Base-by-base conservation (phyloP, 139 green algal species). In the Ulvella scutata region DNA sequence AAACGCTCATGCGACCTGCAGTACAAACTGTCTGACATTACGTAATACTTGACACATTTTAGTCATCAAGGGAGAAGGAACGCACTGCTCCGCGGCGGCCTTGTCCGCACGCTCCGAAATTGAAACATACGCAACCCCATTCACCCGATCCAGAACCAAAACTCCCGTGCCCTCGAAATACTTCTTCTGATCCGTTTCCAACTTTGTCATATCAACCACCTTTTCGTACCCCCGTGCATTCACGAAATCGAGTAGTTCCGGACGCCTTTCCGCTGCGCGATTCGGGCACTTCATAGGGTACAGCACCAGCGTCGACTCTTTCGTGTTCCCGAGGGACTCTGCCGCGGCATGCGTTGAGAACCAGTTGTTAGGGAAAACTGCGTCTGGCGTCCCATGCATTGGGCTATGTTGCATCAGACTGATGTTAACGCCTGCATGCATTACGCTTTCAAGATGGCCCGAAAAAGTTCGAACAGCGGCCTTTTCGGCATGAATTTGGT, bases 331-430 rank as follows among this genome's bases (percentile, higher is more conserved):
- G 4, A 76, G 38, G 6, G 82, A 67, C 74, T 87, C 84, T 9
- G 60, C 75, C 21, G 73, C 75, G 76, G 61, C 29, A 44, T 86
- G 76, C 6, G 81, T 86, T 67, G 72, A 80, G 79, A 91, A 96
- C 92, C 93, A 98, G 90, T 98, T 98, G 89, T 98, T 98, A 72
- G 93, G 93, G 83, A 98, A 98, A 51, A 90, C 86, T 0, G 93
- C 90, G 76, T 98, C 93, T 4, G 93, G 93, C 0, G 93, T 97
- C 77, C 88, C 88, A 78, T 97, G 91, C 21, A 72, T 29, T 40
- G 88, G 72, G 62, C 60, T 81, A 81, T 97, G 92, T 77, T 92
- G 79, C 43, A 90, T 93, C 59, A 96, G 75, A 2, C 74, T 72
- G 17, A 90, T 81, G 13, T 86, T 73, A 13, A 43, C 43, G 60